These are phyloP conservation scores for Hygrophoropsis aurantiaca DNA, from an alignment of 768 basidiomycete species.

Conservation along the genomic window DNA sequence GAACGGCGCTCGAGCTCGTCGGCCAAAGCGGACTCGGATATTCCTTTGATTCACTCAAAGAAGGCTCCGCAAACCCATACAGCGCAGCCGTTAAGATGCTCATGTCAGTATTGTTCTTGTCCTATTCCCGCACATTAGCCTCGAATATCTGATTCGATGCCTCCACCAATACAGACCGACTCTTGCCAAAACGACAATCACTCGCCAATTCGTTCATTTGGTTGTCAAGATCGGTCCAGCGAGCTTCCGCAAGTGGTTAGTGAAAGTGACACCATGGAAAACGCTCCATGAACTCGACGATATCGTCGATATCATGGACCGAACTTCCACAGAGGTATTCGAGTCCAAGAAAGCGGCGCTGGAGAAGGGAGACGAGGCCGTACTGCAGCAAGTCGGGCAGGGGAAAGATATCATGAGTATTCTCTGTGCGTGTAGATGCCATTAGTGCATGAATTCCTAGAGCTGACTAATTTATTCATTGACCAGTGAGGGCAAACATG, in stretches of 20 bases:
- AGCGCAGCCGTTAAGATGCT: conserved; percentile 1
- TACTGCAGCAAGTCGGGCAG: neutral
- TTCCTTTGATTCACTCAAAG: conserved; percentile 12
- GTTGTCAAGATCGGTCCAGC: neutral
- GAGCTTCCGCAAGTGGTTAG: neutral
- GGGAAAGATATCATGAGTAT: conserved; percentile 28
- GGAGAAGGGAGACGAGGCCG: neutral
- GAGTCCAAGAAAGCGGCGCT: conserved; percentile 17
- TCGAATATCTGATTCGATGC: neutral
- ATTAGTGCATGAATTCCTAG: neutral
- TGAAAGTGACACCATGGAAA: neutral
- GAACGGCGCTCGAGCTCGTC: conserved; percentile 24
- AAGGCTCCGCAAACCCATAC: conserved; percentile 8
- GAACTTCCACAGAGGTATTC: conserved; percentile 11
- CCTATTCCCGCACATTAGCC: neutral
- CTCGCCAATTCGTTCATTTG: conserved; percentile 47
- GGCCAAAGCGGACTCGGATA: conserved; percentile 23
- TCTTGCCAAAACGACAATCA: conserved; percentile 42
- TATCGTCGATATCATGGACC: conserved; percentile 17
- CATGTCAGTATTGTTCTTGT: neutral
- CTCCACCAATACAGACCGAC: neutral
- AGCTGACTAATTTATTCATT: neutral
- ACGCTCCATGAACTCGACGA: neutral
- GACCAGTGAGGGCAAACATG: conserved; percentile 23
- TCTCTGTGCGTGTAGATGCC: conserved; percentile 18